A percentile compares a stretch with the other conserved stretches of the same genome.
phyloP scores from a whole-genome alignment of 2,329 filamentous ascomycete species.

The Fusarium palustre region DNA sequence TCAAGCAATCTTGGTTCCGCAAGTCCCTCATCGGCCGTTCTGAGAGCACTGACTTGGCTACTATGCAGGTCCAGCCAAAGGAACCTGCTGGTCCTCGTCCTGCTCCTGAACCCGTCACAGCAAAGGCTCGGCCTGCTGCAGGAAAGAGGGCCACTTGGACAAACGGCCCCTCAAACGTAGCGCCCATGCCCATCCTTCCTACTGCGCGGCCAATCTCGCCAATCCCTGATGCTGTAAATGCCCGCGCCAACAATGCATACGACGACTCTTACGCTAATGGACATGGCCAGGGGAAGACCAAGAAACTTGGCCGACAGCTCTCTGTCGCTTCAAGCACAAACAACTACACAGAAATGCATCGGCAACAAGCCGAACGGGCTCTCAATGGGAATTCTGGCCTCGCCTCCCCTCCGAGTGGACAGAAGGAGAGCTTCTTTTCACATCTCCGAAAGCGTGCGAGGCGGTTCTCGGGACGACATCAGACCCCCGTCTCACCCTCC shows the following conservation, averaged over 20 bases:
- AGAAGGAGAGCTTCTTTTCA: constrained; percentile 98
- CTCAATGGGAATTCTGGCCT: constrained; percentile 84
- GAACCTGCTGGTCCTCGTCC: constrained; percentile 60
- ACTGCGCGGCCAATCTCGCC: constrained; percentile 95
- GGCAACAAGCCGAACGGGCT: constrained; percentile 90
- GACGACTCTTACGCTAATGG: constrained; percentile 57
- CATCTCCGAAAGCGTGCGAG: constrained; percentile 94
- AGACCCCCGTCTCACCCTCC: constrained; percentile 80
- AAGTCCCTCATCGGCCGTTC: constrained; percentile 90
- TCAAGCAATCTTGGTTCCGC: constrained; percentile 96
- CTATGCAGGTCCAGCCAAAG: constrained; percentile 60
- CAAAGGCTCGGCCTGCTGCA: constrained; percentile 59
- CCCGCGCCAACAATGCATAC: constrained; percentile 80
- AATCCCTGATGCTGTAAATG: constrained; percentile 92
- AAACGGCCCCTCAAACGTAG: constrained; percentile 81
- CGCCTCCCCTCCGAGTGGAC: constrained; percentile 79
- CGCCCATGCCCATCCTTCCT: constrained; percentile 95
- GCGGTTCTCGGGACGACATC: constrained; percentile 90
- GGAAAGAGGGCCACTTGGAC: constrained; percentile 94
- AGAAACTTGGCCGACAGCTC: constrained; percentile 95
- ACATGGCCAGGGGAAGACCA: constrained; percentile 73
- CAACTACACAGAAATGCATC: constrained; percentile 89
- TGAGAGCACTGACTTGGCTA: constrained; percentile 73
- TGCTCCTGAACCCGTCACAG: constrained; percentile 56
- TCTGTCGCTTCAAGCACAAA: constrained; percentile 93